A percentile compares a stretch with the other conserved stretches of the same genome.
Conservation (phyloP, 257 asterid genomes). For the Lithospermum erythrorhizon region DNA sequence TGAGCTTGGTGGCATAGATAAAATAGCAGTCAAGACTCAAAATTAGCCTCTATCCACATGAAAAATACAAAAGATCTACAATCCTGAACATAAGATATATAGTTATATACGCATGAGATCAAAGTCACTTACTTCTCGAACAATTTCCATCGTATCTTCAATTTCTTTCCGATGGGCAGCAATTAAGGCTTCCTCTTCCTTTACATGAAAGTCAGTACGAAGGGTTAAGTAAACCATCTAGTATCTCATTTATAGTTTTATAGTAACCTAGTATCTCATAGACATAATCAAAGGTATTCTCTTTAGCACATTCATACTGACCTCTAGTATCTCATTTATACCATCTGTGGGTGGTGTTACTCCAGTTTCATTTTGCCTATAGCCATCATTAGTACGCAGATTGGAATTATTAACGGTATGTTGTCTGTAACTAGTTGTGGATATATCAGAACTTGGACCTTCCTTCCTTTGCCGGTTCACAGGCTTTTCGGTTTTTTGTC, state of each 20-base stretch:
- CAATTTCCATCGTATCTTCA: slow-evolving; percentile 95
- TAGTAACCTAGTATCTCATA: no score
- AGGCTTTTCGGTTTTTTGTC: slow-evolving; percentile 48
- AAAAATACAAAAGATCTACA: neutral
- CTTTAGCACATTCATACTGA: slow-evolving; percentile 16
- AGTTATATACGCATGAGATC: neutral
- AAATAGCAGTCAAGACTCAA: no score
- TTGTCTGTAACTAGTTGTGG: slow-evolving; percentile 37
- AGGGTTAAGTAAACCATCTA: neutral
- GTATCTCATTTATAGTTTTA: no score
- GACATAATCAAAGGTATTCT: neutral
- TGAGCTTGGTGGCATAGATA: no score
- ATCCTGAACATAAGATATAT: neutral
- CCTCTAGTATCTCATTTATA: slow-evolving; percentile 88
- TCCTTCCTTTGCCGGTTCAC: slow-evolving; percentile 46
- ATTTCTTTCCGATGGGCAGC: slow-evolving; percentile 94
- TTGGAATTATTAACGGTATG: slow-evolving; percentile 30
- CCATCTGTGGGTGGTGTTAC: slow-evolving; percentile 45
- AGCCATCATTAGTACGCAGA: slow-evolving; percentile 25
- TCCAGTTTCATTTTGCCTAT: slow-evolving; percentile 41
- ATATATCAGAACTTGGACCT: slow-evolving; percentile 24
- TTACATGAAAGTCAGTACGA: slow-evolving; percentile 12
- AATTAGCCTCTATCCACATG: neutral
- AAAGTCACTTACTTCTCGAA: slow-evolving; percentile 63
- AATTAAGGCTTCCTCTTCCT: slow-evolving; percentile 95